Evolutionary conservation across 2,329 filamentous ascomycete genomes (phyloP), one percentile per base, ranked within the genome.

Genomic region (Sporothrix pallida): DNA sequence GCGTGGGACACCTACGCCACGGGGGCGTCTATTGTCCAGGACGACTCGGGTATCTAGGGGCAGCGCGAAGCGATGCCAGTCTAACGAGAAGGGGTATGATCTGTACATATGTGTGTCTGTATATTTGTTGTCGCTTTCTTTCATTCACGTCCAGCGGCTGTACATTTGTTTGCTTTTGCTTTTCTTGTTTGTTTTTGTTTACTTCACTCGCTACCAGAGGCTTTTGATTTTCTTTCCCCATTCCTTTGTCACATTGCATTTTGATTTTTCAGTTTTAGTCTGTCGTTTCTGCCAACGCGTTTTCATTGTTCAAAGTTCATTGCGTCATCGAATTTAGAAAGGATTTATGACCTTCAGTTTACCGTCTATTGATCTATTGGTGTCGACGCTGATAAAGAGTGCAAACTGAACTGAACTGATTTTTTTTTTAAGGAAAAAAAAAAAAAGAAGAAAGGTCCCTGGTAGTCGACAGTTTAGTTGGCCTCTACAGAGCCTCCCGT

Each of bases 31-130:
- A 17, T 72, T 37, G 73, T 72, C 2, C 73, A 72, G 58, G 37
- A 42, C 15, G 74, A 75, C 72, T 75, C 74, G 15, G 74, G 74
- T 48, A 67, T 75, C 6, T 74, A 62, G 42, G 23, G 23, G 23
- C 23, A 26, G 23, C 23, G 23, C 23, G 23, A 26, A 26, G 23
- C 23, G 23, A 26, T 26, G 23, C 23, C 23, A 26, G 23, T 26
- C 23, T 26, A 26, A 26, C 23, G 23, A 26, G 23, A 26, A 26
- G 23, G 23, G 23, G 23, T 26, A 26, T 44, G 31, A n/a, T 42
- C 31, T 44, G 58, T 63, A 44, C 58, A 63, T 46, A 65, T 60
- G 5, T 60, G 23, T n/a, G 13, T 60, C 4, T 37, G 13, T 37
- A 17, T 60, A 13, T 60, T 37, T 60, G 12, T 6, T 37, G 7